A percentile compares a stretch with the other conserved stretches of the same genome.
These are phyloP conservation scores for Cercophora scortea DNA, from an alignment of 495 filamentous ascomycete genomes.

Conservation along the genomic window DNA sequence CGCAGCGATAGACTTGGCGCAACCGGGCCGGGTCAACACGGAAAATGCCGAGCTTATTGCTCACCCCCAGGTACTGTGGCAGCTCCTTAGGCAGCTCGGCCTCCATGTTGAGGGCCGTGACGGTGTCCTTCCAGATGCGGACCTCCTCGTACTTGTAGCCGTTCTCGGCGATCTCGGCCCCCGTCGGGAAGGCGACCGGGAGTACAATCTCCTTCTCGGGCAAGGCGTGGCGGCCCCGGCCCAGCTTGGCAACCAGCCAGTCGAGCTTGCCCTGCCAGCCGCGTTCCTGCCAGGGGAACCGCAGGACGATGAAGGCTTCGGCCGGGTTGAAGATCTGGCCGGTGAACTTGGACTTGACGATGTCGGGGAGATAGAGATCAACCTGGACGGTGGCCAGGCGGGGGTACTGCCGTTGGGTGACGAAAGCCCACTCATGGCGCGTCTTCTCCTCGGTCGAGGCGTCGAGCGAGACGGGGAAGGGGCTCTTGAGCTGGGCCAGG, in stretches of 20 bases:
- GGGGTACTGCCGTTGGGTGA: conserved; percentile 72
- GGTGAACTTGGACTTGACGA: conserved; percentile 39
- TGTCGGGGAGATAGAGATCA: conserved; percentile 74
- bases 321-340: conserved; percentile 35
- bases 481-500: conserved; percentile 61
- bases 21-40: conserved; percentile 53
- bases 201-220: conserved; percentile 51
- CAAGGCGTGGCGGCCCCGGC: conserved; percentile 29
- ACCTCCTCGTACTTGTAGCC: conserved; percentile 56
- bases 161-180: conserved; percentile 39
- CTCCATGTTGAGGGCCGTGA: conserved; percentile 53
- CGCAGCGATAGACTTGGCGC: conserved; percentile 66
- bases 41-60: conserved; percentile 62
- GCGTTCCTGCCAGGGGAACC: conserved; percentile 48
- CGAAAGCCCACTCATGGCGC: conserved; percentile 61
- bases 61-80: conserved; percentile 52
- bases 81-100: conserved; percentile 43
- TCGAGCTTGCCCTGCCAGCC: conserved; percentile 34
- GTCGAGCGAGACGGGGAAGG: conserved; percentile 35
- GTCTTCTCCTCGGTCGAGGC: conserved; percentile 33
- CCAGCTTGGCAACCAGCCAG: conserved; percentile 35
- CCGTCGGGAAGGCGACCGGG: conserved; percentile 56
- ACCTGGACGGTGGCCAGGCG: conserved; percentile 64
- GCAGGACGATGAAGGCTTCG: conserved; percentile 49
- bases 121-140: conserved; percentile 72